phyloP scores from a whole-genome alignment of 2,329 filamentous ascomycete species.

The Coleophoma crateriformis region DNA sequence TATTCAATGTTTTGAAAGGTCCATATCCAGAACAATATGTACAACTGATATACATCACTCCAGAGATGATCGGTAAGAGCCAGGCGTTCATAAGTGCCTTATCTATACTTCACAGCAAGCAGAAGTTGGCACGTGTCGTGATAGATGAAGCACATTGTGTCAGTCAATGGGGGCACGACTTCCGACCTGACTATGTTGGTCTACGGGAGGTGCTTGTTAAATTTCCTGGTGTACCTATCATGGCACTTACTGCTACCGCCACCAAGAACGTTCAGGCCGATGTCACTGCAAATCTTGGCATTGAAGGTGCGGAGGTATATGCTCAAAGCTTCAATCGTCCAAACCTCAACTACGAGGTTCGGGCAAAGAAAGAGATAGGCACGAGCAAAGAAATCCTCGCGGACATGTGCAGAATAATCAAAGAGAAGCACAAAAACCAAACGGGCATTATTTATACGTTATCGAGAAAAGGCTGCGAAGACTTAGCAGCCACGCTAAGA shows the following conservation, averaged over 20 bases:
- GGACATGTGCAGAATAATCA: constrained; percentile 62
- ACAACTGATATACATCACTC: constrained; percentile 89
- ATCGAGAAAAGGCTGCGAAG: constrained; percentile 77
- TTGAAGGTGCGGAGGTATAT: constrained; percentile 70
- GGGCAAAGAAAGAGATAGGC: constrained; percentile 59
- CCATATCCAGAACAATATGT: constrained; percentile 67
- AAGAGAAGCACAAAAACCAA: constrained; percentile 59
- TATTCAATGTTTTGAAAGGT: constrained; percentile 56
- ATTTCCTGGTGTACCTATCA: constrained; percentile 78
- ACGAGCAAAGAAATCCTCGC: constrained; percentile 44
- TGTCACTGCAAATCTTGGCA: constrained; percentile 85
- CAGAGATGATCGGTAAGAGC: constrained; percentile 92
- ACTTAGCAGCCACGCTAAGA: constrained; percentile 64
- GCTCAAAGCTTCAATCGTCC: constrained; percentile 96
- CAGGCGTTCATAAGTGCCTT: constrained; percentile 60
- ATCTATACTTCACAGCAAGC: constrained; percentile 59
- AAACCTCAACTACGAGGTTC: constrained; percentile 86
- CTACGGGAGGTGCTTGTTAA: constrained; percentile 68
- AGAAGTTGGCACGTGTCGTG: constrained; percentile 80
- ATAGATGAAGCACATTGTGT: constrained; percentile 99
- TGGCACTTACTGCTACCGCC: constrained; percentile 93
- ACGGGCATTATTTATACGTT: constrained; percentile 93
- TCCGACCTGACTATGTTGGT: constrained; percentile 90
- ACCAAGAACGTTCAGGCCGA: constrained; percentile 90
- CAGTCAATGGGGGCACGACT: constrained; percentile 98